Percentiles rank a stretch among this genome's conserved stretches.
Conservation (phyloP, 108 stramenopile genomes). For the Nannochloropsis oceanica region DNA sequence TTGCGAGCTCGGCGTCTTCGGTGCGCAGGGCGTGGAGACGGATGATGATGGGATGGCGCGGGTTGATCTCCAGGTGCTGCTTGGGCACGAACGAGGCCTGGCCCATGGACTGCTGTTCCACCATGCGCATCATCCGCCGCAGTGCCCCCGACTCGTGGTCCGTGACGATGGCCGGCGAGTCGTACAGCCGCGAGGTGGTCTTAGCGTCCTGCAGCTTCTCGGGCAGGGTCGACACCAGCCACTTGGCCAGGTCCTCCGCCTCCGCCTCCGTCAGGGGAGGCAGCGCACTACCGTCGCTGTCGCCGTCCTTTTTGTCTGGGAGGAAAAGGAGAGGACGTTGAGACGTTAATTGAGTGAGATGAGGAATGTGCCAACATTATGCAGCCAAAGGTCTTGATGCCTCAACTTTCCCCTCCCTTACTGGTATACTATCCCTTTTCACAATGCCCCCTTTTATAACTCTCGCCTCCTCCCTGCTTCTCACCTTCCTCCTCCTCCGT, state of each 20-base stretch:
- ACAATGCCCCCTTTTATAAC: neutral
- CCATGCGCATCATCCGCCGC: conserved; percentile 91
- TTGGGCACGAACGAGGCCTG: conserved; percentile 51
- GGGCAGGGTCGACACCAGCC: conserved; percentile 40
- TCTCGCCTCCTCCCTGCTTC: conserved; percentile 26
- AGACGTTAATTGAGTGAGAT: neutral
- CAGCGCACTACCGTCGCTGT: neutral
- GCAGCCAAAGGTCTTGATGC: neutral
- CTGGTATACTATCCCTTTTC: neutral
- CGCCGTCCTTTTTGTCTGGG: neutral
- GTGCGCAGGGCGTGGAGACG: conserved; percentile 43
- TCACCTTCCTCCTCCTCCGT: conserved; percentile 24
- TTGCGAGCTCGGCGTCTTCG: conserved; percentile 44
- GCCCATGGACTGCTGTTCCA: conserved; percentile 62
- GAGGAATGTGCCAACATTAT: no score
- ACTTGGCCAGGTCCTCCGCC: conserved; percentile 64
- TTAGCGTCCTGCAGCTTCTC: conserved; percentile 55
- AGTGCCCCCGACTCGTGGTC: conserved; percentile 90
- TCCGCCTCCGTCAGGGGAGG: conserved; percentile 43
- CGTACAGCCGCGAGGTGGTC: conserved; percentile 57
- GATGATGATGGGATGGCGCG: conserved; percentile 75
- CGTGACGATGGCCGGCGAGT: conserved; percentile 89
- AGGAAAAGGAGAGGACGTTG: neutral
- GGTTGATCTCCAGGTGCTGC: conserved; percentile 92
- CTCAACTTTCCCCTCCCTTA: no score